Conservation (phyloP, 2,329 filamentous ascomycete species). For the Colletotrichum paranaense region DNA sequence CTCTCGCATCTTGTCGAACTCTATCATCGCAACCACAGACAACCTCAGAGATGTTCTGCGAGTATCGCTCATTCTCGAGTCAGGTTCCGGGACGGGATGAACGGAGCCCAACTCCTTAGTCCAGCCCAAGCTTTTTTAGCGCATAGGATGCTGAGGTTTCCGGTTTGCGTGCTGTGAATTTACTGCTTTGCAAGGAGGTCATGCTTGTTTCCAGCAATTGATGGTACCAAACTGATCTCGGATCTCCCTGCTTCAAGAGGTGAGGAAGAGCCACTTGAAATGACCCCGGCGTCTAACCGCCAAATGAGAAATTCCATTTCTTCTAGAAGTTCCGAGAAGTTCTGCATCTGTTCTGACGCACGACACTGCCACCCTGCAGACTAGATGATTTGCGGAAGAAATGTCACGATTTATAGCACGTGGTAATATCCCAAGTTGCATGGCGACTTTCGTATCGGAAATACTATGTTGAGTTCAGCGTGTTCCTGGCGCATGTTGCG, state of each 20-base stretch:
- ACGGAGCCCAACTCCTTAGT: neutral
- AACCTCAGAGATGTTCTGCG: neutral
- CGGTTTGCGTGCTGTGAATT: neutral
- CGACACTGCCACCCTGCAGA: constrained; percentile 5
- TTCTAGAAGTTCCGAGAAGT: neutral
- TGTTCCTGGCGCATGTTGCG: too few relatives aligned
- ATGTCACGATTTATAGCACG: too few relatives aligned
- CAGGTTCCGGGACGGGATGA: neutral
- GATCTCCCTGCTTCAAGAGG: neutral
- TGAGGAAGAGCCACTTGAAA: neutral
- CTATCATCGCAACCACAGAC: neutral
- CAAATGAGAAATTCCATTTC: neutral
- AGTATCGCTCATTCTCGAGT: neutral
- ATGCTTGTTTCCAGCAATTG: neutral
- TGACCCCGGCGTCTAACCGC: neutral
- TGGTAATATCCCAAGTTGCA: too few relatives aligned
- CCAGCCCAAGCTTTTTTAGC: neutral
- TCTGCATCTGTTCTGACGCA: neutral
- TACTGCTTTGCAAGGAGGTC: neutral
- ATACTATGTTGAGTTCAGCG: too few relatives aligned
- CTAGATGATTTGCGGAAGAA: constrained; percentile 1
- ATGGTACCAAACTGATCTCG: neutral
- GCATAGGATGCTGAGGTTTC: neutral
- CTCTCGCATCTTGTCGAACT: neutral
- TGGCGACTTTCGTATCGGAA: too few relatives aligned